Evolutionary conservation across 148 eudicot species (phyloP).

Genomic region (Chenopodium album): DNA sequence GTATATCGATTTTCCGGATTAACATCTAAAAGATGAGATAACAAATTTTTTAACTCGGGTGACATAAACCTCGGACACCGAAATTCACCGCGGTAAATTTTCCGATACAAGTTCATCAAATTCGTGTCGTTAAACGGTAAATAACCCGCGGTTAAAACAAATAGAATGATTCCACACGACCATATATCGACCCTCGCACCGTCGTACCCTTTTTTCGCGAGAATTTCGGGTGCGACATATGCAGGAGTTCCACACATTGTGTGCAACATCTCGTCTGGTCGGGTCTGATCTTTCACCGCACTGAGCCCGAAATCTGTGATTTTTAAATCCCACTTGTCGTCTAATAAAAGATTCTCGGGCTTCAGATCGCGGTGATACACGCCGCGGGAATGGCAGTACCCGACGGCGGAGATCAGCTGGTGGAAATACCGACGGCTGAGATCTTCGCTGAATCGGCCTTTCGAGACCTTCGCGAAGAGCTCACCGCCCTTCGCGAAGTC

Average conservation of each 20-base stretch:
- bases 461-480: conserved; percentile 53
- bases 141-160: conserved; percentile 62
- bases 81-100: conserved; percentile 66
- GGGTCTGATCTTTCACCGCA: conserved; percentile 46
- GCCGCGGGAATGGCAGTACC: conserved; percentile 62
- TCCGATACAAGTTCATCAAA: conserved; percentile 73
- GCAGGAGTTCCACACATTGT: conserved; percentile 88
- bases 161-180: conserved; percentile 76
- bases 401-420: conserved; percentile 64
- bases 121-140: conserved; percentile 71
- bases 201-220: conserved; percentile 67
- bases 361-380: conserved; percentile 74
- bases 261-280: conserved; percentile 51
- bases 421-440: conserved; percentile 68
- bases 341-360: conserved; percentile 64
- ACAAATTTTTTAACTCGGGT: conserved; percentile 40
- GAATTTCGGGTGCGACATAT: conserved; percentile 79
- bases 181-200: conserved; percentile 70
- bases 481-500: conserved; percentile 82
- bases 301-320: conserved; percentile 69
- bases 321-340: conserved; percentile 60
- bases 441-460: conserved; percentile 68
- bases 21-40: conserved; percentile 55
- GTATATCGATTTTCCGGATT: conserved; percentile 62
- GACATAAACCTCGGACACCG: conserved; percentile 67